These are phyloP conservation scores for Gaillardinia entomophila DNA, from an alignment of 805 yeast genomes.

Conservation along the genomic window DNA sequence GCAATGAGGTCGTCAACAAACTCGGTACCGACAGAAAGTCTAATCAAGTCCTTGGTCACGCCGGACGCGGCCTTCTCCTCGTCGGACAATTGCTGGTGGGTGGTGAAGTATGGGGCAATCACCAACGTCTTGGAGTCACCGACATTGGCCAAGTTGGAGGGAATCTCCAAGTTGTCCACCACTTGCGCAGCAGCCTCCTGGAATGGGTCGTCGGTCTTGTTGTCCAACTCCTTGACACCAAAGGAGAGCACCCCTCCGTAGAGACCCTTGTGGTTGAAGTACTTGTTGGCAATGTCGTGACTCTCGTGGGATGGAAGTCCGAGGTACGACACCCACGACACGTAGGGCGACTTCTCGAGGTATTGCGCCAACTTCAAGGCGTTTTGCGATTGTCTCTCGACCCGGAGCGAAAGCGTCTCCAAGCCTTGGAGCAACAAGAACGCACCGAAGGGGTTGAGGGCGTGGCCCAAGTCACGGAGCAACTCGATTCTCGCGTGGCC, in stretches of 20 bases:
- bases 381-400: slow-evolving; percentile 85
- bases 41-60: slow-evolving; percentile 80
- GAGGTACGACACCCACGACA: slow-evolving; percentile 87
- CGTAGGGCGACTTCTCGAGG: slow-evolving; percentile 68
- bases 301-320: slow-evolving; percentile 77
- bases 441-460: slow-evolving; percentile 81
- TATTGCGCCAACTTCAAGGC: slow-evolving; percentile 74
- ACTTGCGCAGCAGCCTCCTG: slow-evolving; percentile 75
- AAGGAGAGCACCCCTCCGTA: slow-evolving; percentile 89
- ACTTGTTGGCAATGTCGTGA: slow-evolving; percentile 80
- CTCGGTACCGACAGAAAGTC: slow-evolving; percentile 39
- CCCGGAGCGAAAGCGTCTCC: slow-evolving; percentile 90
- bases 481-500: slow-evolving; percentile 78
- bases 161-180: slow-evolving; percentile 77
- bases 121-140: slow-evolving; percentile 96
- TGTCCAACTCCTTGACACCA: slow-evolving; percentile 68
- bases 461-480: slow-evolving; percentile 88
- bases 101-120: slow-evolving; percentile 93
- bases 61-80: slow-evolving; percentile 80
- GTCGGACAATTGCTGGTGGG: slow-evolving; percentile 85
- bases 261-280: slow-evolving; percentile 47
- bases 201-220: slow-evolving; percentile 51
- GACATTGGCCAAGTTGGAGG: slow-evolving; percentile 91
- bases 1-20: slow-evolving; percentile 15
- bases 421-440: slow-evolving; percentile 87